Base-by-base conservation (phyloP, 306 rosid species). In the Cucurbita ficifolia region DNA sequence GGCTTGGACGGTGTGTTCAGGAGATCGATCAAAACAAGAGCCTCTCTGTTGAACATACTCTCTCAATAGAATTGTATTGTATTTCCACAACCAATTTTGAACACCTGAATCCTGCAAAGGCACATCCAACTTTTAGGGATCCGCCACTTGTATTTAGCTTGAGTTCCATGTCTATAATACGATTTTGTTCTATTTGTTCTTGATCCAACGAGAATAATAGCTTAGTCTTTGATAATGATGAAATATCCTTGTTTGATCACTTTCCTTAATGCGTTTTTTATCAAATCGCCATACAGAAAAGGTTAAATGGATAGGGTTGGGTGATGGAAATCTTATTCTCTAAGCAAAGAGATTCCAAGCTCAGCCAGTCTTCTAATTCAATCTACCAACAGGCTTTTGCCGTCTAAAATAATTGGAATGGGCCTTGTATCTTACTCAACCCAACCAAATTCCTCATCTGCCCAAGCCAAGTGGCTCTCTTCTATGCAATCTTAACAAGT, bases 1-100 rank as follows among this genome's bases (percentile, higher is more conserved):
- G 72, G 81, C 4, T 54, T 88, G 73, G 87, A 84, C 65, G 65
- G 17, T 7, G 24, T 88, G 45, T 88, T 83, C 52, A 83, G 87
- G 79, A 18, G 73, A 19, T 62, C 85, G 77, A 76, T 85, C 5
- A 88, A 81, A 68, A 80, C 86, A 2, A 88, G 92, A 82, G 74
- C 83, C 52, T 55, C 72, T 5, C 80, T 88, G 48, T 70, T 85
- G 75, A 88, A 85, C 79, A 82, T 79, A 72, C 39, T 86, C 48
- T 79, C 85, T 52, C 84, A 70, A 53, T 83, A 83, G 55, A 46
- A 29, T 13, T 39, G 68, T 18, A 19, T 42, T 42, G 7, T 39
- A n/a, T 73, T 73, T 22, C 53, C 42, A 49, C 8, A 71, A 19
- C 16, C 46, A 38, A n/a, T 53, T 73, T 73, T 73, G 65, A 36